Evolutionary conservation across 2,329 filamentous ascomycete genomes (phyloP), one percentile per base, ranked within the genome.

Genomic region (Exophiala phaeomuriformis): DNA sequence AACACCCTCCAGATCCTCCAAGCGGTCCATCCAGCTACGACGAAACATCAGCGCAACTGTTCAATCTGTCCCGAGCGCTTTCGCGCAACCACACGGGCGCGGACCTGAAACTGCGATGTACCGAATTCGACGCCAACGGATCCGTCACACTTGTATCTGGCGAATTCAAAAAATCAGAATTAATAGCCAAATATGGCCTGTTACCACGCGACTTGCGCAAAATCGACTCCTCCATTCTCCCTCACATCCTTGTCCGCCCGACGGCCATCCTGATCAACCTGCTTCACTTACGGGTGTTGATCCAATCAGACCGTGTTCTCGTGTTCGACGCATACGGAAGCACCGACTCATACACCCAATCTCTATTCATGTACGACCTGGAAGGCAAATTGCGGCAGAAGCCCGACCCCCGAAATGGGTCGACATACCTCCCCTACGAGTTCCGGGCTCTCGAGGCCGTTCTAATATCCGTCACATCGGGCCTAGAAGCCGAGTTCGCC

Each of bases 271-370:
- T 98, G 1, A 86, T 98, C 63, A 98, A 97, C 66, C 79, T 98
- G 7, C 81, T 97, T n/a, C 93, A 98, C 69, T 82, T 98, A 45
- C 88, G 93, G 57, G 93, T 95, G 49, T 79, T 98, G 28, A 95
- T 98, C 68, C 96, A 96, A 73, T 82, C 90, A 59, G 88, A 98
- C 66, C 86, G 90, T 28, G 90, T 98, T 4, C 81, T 98, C 28
- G 84, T 98, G 3, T 97, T 98, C 68, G 93, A 97, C 65, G 88
- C 93, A 9, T 97, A 95, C 70, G 93, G 93, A 31, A 93, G 89
- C 39, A 90, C 89, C 55, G 89, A 94, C 63, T 94, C 90, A 0
- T 95, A 96, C 65, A 90, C 91, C 32, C 93, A 97, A 69, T 95
- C 90, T 3, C 82, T 93, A 9, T 98, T 98, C 73, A 95, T 98